Evolutionary conservation across 2,329 filamentous ascomycete genomes (phyloP).

Genomic region (Aspergillus sclerotialis): DNA sequence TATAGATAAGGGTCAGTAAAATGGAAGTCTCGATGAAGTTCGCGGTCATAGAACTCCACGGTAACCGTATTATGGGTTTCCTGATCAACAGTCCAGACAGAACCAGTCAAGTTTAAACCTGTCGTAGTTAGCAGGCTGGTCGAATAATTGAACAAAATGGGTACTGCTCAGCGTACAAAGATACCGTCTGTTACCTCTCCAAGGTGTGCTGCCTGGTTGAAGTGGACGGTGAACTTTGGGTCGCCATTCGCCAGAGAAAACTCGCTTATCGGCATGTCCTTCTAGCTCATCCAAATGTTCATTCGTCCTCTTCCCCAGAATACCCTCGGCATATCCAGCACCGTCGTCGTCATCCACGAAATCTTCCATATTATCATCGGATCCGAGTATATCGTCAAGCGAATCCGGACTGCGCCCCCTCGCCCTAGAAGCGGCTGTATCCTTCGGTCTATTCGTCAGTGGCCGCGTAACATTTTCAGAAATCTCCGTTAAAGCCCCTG

Average conservation of each 20-base stretch:
- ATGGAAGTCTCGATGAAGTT: constrained; percentile 87
- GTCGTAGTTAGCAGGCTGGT: constrained; percentile 19
- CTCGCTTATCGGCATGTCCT: constrained; percentile 45
- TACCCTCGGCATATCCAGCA: constrained; percentile 69
- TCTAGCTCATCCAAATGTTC: constrained; percentile 41
- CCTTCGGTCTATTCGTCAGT: constrained; percentile 49
- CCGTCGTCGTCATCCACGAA: constrained; percentile 96
- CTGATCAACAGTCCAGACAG: constrained; percentile 95
- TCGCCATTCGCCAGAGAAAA: constrained; percentile 42
- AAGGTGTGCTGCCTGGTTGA: constrained; percentile 90
- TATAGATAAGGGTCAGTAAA: constrained; percentile 95
- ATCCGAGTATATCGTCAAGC: constrained; percentile 72
- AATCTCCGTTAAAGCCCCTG: constrained; percentile 67
- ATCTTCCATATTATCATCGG: constrained; percentile 60
- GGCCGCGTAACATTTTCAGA: constrained; percentile 58
- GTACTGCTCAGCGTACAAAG: constrained; percentile 54
- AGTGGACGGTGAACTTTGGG: constrained; percentile 76
- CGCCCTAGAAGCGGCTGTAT: constrained; percentile 45
- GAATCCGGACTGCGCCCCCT: constrained; percentile 65
- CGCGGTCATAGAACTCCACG: constrained; percentile 94
- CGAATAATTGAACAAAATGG: no score
- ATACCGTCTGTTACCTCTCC: constrained; percentile 90
- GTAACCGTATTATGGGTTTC: constrained; percentile 90
- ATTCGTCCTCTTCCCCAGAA: constrained; percentile 58
- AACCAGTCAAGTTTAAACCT: constrained; percentile 79